Base-by-base conservation (phyloP, 1,284 basidiomycete genomes). In the Malassezia yamatoensis region DNA sequence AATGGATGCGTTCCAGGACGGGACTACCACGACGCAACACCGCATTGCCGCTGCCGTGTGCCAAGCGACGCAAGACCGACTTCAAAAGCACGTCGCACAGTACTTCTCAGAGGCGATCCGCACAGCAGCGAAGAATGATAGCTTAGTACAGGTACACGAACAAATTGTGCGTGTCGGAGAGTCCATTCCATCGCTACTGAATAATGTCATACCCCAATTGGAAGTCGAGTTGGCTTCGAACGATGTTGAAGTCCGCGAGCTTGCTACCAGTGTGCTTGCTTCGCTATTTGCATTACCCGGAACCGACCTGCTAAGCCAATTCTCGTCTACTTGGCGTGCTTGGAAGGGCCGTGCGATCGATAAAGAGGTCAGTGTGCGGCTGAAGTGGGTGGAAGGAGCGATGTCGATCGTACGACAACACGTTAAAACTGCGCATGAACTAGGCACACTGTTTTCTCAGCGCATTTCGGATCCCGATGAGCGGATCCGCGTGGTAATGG, bases 131-230 rank as follows among this genome's bases (percentile, higher is more conserved):
- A 76, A 44, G 63, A 78, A 78, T 51, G 33, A 61, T 41, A 67
- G 71, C 20, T 58, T 59, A 32, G 56, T 63, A 29, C 85, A 87
- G 1, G 16, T 48, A 18, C 91, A 98, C 75, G 81, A 83, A 40
- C 84, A 96, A 58, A 85, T 98, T 74, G 84, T 87, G 64, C 83
- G 84, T 40, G 81, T 99, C 29, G 85, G 88, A 74, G 81, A 82
- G 29, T 81, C 85, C 18, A 89, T 85, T 67, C 90, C 93, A 0
- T 79, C 82, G 11, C 78, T 96, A 13, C 78, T 98, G 0, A 83
- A 88, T 66, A 90, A 86, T 71, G 88, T 96, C 44, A 84, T 98
- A 13, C 93, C 93, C 0, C 85, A 90, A 57, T 81, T 99, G 12
- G 91, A 94, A 74, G 87, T 90, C 66, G 90, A 96, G 71, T 79